Conservation (phyloP, 2,329 filamentous ascomycete species). For the Erysiphe pulchra region DNA sequence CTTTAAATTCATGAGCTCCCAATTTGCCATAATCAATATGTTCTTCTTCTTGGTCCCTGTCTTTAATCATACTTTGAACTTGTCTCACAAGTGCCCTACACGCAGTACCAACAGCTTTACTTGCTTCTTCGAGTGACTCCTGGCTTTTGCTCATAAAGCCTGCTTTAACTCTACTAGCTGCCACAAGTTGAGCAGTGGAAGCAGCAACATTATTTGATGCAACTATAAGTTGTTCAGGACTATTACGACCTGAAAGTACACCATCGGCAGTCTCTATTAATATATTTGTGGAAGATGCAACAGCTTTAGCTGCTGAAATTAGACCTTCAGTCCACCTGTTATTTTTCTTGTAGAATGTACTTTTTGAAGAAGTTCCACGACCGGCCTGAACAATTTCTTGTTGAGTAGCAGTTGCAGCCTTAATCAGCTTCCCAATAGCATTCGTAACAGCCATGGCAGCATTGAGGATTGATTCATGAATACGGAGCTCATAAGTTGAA, state of each 20-base stretch:
- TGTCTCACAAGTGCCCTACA: conserved; percentile 75
- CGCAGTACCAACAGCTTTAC: conserved; percentile 74
- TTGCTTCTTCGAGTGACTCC: conserved; percentile 70
- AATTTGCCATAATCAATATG: conserved; percentile 69
- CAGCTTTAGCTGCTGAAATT: conserved; percentile 90
- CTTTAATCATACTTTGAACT: conserved; percentile 81
- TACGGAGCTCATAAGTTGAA: conserved; percentile 85
- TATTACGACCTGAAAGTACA: conserved; percentile 76
- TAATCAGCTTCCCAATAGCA: conserved; percentile 83
- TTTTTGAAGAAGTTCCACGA: conserved; percentile 60
- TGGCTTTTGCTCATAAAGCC: conserved; percentile 96
- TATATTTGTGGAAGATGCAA: conserved; percentile 78
- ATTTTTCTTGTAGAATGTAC: conserved; percentile 99
- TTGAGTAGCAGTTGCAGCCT: conserved; percentile 77
- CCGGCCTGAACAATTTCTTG: conserved; percentile 92
- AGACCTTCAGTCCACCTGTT: conserved; percentile 97
- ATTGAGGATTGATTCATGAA: conserved; percentile 85
- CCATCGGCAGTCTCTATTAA: conserved; percentile 96
- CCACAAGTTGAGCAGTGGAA: conserved; percentile 86
- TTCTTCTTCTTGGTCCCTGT: conserved; percentile 61
- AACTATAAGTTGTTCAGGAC: conserved; percentile 88
- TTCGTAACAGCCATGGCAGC: conserved; percentile 82
- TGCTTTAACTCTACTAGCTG: conserved; percentile 85
- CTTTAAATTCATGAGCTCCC: conserved; percentile 91
- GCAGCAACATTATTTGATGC: conserved; percentile 93